A percentile compares a stretch with the other conserved stretches of the same genome.
These are phyloP conservation scores for Clonostachys rosea DNA, from an alignment of 2,329 filamentous ascomycete species.

Conservation along the genomic window DNA sequence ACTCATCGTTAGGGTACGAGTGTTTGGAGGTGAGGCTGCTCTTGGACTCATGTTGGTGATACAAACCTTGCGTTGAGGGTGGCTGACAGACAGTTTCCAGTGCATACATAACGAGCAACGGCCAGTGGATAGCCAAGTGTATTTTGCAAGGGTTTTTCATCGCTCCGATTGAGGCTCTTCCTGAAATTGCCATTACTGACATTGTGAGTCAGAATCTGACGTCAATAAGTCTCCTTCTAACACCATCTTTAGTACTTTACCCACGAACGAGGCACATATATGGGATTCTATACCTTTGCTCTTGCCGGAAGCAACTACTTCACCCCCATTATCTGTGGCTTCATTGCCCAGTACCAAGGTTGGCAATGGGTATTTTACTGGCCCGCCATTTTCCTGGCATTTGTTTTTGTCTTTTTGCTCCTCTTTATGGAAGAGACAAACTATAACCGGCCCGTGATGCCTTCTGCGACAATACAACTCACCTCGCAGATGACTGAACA, in stretches of 20 bases:
- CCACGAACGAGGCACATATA: conserved; percentile 35
- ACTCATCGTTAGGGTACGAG: too few relatives aligned
- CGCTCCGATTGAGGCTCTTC: conserved; percentile 38
- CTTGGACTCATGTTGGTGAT: too few relatives aligned
- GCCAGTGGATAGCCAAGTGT: conserved; percentile 37
- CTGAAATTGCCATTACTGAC: conserved; percentile 38
- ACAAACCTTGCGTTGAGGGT: background rate
- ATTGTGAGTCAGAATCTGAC: conserved; percentile 13
- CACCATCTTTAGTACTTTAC: conserved; percentile 20
- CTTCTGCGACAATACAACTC: conserved; percentile 27
- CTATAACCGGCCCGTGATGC: conserved; percentile 30
- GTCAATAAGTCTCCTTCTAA: background rate
- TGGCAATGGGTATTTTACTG: conserved; percentile 27
- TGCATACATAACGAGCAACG: conserved; percentile 7
- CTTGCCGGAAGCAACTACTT: conserved; percentile 10
- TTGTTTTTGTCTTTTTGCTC: conserved; percentile 33
- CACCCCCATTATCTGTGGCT: conserved; percentile 1
- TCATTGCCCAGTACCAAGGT: conserved; percentile 9
- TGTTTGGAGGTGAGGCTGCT: too few relatives aligned
- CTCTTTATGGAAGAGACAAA: conserved; percentile 57
- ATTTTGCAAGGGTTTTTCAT: conserved; percentile 36
- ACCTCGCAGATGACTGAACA: conserved; percentile 26
- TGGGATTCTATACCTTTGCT: conserved; percentile 32
- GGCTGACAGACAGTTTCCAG: background rate
- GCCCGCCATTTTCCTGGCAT: conserved; percentile 28